Evolutionary conservation across 257 asterid species (phyloP).

Genomic region (Asclepias syriaca): DNA sequence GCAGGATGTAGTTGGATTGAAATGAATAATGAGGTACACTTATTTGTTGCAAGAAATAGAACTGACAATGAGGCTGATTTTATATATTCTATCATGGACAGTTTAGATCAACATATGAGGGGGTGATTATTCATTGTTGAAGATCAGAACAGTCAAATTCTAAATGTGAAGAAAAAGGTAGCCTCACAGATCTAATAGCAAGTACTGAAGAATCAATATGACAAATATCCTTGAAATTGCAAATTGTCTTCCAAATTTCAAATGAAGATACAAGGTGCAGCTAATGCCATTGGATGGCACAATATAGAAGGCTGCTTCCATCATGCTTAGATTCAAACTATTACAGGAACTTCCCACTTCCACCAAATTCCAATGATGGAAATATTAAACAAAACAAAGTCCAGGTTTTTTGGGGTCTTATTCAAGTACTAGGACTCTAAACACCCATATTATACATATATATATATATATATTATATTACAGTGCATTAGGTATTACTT

Average conservation of each 20-base stretch:
- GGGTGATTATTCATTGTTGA: not conserved
- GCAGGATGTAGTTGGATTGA: constrained; percentile 48
- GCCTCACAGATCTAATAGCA: not conserved
- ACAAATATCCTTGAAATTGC: not conserved
- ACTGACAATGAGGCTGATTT: constrained; percentile 22
- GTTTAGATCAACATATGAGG: constrained; percentile 31
- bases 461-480: not conserved
- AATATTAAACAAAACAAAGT: not conserved
- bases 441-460: not conserved
- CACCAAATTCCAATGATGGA: constrained; percentile 1
- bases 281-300: not conserved
- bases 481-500: constrained; percentile 25
- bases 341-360: not conserved
- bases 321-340: not conserved
- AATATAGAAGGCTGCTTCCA: not conserved
- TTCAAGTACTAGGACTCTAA: not conserved
- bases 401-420: constrained; percentile 4
- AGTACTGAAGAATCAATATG: not conserved
- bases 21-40: constrained; percentile 29
- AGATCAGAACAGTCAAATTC: not conserved
- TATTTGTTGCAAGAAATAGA: constrained; percentile 28
- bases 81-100: constrained; percentile 20
- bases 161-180: not conserved
- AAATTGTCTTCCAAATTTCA: not conserved
- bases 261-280: not conserved